phyloP scores from a whole-genome alignment of 306 rosid genomes.

The Biancaea sappan region DNA sequence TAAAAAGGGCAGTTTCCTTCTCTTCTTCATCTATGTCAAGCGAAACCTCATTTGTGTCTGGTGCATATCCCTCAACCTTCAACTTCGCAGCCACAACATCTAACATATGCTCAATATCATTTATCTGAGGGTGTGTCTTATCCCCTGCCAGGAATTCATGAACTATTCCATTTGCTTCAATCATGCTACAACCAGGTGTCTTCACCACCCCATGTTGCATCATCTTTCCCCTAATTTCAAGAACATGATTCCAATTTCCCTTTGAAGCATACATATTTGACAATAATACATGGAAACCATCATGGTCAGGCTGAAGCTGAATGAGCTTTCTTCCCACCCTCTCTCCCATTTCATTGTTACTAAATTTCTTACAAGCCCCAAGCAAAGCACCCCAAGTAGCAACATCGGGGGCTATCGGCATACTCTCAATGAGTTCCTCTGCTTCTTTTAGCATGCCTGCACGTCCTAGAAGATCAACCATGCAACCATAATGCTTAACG shows the following conservation, averaged over 20 bases:
- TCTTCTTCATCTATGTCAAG: slow-evolving; percentile 81
- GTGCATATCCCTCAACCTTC: slow-evolving; percentile 74
- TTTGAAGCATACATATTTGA: slow-evolving; percentile 84
- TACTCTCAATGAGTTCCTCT: slow-evolving; percentile 66
- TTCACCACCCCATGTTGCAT: slow-evolving; percentile 66
- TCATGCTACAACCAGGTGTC: slow-evolving; percentile 80
- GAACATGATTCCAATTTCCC: slow-evolving; percentile 76
- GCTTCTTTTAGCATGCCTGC: slow-evolving; percentile 84
- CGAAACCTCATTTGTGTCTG: slow-evolving; percentile 66
- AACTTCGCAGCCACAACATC: slow-evolving; percentile 62
- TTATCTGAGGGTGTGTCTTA: slow-evolving; percentile 59
- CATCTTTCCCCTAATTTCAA: slow-evolving; percentile 68
- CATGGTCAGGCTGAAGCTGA: slow-evolving; percentile 78
- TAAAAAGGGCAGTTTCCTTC: slow-evolving; percentile 67
- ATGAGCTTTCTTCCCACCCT: slow-evolving; percentile 76
- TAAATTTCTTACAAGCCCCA: slow-evolving; percentile 78
- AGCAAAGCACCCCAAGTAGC: slow-evolving; percentile 92
- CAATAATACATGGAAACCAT: slow-evolving; percentile 72
- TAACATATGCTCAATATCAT: slow-evolving; percentile 64
- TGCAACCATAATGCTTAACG: slow-evolving; percentile 81
- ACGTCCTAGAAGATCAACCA: slow-evolving; percentile 91
- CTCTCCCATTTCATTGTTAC: slow-evolving; percentile 69
- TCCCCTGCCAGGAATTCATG: slow-evolving; percentile 84
- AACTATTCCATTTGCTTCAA: slow-evolving; percentile 71
- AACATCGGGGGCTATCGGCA: slow-evolving; percentile 79